phyloP scores from a whole-genome alignment of 2,329 filamentous ascomycete species.

The Pestalotiopsis fici region DNA sequence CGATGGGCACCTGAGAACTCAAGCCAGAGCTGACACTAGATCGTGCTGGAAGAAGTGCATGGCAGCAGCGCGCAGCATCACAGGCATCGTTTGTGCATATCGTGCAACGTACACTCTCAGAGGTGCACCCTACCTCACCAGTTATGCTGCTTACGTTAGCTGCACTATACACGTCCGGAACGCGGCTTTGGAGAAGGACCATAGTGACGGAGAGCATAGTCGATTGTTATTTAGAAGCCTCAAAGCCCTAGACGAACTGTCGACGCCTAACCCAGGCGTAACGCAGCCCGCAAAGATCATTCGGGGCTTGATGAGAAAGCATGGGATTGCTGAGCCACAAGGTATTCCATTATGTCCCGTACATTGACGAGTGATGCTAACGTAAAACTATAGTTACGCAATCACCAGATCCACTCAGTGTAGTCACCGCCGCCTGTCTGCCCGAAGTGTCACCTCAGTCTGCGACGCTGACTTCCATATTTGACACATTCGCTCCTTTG shows the following conservation, averaged over 20 bases:
- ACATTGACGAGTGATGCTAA: neutral
- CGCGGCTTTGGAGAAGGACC: neutral
- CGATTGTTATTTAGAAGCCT: neutral
- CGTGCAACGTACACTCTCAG: neutral
- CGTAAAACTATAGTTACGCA: neutral
- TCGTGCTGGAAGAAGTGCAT: constrained; percentile 3
- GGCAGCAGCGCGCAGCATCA: neutral
- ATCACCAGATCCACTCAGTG: neutral
- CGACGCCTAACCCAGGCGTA: constrained; percentile 3
- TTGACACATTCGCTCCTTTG: neutral
- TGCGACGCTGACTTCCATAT: neutral
- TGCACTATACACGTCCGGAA: constrained; percentile 1
- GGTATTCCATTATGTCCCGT: neutral
- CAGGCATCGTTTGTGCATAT: neutral
- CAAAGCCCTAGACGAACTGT: neutral
- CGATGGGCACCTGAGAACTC: neutral
- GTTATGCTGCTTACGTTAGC: neutral
- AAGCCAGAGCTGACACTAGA: neutral
- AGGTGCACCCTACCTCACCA: neutral
- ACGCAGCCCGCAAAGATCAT: neutral
- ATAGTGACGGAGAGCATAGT: neutral
- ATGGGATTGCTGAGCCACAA: neutral
- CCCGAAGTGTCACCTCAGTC: neutral
- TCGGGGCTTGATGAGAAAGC: neutral
- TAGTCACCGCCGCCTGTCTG: neutral